phyloP scores from a whole-genome alignment of 805 yeast species.

The Pichia occidentalis region DNA sequence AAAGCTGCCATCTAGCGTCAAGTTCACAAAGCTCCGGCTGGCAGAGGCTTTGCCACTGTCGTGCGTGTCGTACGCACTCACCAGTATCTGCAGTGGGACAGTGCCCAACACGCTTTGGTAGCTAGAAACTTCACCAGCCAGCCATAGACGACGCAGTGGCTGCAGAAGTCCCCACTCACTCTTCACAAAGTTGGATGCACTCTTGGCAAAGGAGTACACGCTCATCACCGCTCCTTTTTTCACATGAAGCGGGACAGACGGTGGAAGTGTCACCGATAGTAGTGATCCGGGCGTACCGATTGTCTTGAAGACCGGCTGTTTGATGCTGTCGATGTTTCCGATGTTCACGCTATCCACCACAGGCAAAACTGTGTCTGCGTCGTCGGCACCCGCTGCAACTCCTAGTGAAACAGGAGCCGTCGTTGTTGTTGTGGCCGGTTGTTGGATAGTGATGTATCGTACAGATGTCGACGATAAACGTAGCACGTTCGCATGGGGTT shows the following conservation, averaged over 20 bases:
- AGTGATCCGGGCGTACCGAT: constrained; percentile 46
- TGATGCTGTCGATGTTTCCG: neutral
- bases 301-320: constrained; percentile 32
- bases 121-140: constrained; percentile 37
- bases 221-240: constrained; percentile 45
- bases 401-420: constrained; percentile 12
- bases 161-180: constrained; percentile 29
- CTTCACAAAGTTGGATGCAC: constrained; percentile 13
- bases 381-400: constrained; percentile 4
- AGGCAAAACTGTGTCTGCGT: neutral
- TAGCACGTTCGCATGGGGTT: no score
- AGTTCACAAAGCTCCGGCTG: constrained; percentile 36
- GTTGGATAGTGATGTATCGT: constrained; percentile 19
- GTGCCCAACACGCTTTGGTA: constrained; percentile 46
- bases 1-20: constrained; percentile 48
- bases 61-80: constrained; percentile 31
- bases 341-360: neutral
- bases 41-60: constrained; percentile 14
- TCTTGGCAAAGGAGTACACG: constrained; percentile 27
- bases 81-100: constrained; percentile 37
- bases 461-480: neutral
- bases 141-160: constrained; percentile 37
- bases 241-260: constrained; percentile 49
- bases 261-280: constrained; percentile 45
- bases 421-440: constrained; percentile 9